Base-by-base conservation (phyloP, 1,284 basidiomycete species). In the Quambalaria eucalypti region DNA sequence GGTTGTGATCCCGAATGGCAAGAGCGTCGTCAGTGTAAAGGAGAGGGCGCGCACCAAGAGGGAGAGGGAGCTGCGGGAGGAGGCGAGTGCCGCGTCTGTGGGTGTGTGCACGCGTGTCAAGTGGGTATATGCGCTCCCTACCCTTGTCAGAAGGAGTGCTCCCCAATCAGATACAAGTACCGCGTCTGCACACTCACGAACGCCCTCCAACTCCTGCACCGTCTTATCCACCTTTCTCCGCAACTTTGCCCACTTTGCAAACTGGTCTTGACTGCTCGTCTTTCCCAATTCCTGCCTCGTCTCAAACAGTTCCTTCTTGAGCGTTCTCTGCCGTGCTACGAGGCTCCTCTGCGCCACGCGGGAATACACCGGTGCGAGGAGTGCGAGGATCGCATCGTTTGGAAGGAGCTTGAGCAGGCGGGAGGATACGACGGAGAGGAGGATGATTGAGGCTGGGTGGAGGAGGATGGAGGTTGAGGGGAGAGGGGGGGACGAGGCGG, bases 201-300 rank as follows among this genome's bases (percentile, higher is more conserved):
- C 81, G 76, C 85, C 87, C 78, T 98, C 93, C n/a, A 98, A 80
- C 50, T 97, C 90, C 28, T 84, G 83, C n/a, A 95, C 76, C 4
- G 87, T 87, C 77, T 95, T 96, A 78, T 99, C 95, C 30, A 96
- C 84, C 64, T 83, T 88, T 61, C 95, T 79, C 68, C 88, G 80
- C 68, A 98, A 78, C 79, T 91, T 93, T 44, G 93, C 93, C 95
- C 95, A 98, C 78, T 91, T 97, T 16, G 92, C 88, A 76, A 99
- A 98, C 74, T 98, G 87, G 74, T 97, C 93, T 76, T 98, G 93
- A 12, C 90, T 88, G 67, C 87, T 90, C 28, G 92, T 98, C 70
- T 85, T 84, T 56, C 86, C 78, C 8, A 98, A 82, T 74, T 96
- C 88, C 36, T 87, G 83, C 78, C 93, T 92, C 50, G 83, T 59